Conservation (phyloP, 169 alveolate species). For the Cryptosporidium parvum region DNA sequence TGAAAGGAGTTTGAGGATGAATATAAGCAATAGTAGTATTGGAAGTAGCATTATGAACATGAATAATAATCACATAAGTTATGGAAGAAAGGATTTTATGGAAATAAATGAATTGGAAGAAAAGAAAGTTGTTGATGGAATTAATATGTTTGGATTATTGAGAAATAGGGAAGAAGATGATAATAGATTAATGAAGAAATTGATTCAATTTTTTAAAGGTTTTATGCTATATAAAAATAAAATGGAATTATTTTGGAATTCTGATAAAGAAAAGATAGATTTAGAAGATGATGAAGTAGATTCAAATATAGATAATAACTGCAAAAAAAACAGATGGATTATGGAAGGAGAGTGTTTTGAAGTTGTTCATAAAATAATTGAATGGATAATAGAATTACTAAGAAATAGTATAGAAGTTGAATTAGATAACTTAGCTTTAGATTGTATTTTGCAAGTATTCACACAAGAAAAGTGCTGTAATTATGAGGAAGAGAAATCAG, state of each 20-base stretch:
- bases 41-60: not conserved
- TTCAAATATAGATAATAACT: not conserved
- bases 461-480: conserved; percentile 8
- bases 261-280: not conserved
- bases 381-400: conserved; percentile 48
- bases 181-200: conserved; percentile 14
- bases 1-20: not conserved
- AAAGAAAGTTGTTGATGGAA: not conserved
- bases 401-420: conserved; percentile 25
- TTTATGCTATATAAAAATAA: not conserved
- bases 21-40: not conserved
- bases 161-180: conserved; percentile 13
- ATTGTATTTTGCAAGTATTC: conserved; percentile 39
- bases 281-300: not conserved
- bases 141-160: not conserved
- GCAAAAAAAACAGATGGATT: not conserved
- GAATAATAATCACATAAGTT: not conserved
- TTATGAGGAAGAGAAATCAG: not conserved
- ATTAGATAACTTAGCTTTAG: conserved; percentile 14
- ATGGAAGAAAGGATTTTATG: not conserved
- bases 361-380: conserved; percentile 32
- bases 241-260: not conserved
- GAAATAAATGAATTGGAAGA: not conserved
- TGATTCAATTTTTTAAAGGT: conserved; percentile 27
- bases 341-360: conserved; percentile 13